These are phyloP conservation scores for Penicillium corylophilum DNA, from an alignment of 2,329 filamentous ascomycete genomes.

Conservation along the genomic window DNA sequence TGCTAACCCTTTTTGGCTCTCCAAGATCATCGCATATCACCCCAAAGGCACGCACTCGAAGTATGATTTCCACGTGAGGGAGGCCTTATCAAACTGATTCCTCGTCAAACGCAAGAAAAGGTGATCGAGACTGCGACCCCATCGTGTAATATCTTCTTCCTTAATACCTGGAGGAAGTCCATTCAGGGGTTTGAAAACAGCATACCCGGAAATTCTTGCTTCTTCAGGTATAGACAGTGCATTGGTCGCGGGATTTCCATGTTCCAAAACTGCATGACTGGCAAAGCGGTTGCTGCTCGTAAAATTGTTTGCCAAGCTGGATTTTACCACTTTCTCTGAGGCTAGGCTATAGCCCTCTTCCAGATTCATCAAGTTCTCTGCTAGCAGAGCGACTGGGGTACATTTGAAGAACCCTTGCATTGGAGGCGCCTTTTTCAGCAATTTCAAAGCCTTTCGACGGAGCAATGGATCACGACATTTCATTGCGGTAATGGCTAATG, in stretches of 20 bases:
- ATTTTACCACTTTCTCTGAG: not conserved
- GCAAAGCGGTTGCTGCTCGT: not conserved
- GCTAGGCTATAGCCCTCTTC: conserved; percentile 14
- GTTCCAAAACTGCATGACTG: not conserved
- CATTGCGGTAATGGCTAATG: conserved; percentile 22
- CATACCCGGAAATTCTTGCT: conserved; percentile 24
- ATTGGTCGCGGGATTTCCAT: too few species aligned
- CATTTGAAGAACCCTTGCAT: conserved; percentile 28
- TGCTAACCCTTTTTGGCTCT: too few species aligned
- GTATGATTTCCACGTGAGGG: conserved; percentile 17
- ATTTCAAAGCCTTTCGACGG: conserved; percentile 21
- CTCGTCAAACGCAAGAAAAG: conserved; percentile 21
- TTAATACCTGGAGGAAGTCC: conserved; percentile 10
- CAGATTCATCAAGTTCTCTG: conserved; percentile 17
- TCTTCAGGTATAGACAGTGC: conserved; percentile 17
- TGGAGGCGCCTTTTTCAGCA: conserved; percentile 20
- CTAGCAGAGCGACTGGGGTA: conserved; percentile 16
- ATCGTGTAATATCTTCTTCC: conserved; percentile 16
- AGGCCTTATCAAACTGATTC: conserved; percentile 15
- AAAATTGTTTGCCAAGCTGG: not conserved
- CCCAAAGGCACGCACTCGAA: conserved; percentile 19
- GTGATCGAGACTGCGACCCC: conserved; percentile 16
- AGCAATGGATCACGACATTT: conserved; percentile 26
- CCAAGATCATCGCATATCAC: not conserved
- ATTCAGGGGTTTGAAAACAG: conserved; percentile 20